These are phyloP conservation scores for Chiua virens DNA, from an alignment of 768 basidiomycete species.

Conservation along the genomic window DNA sequence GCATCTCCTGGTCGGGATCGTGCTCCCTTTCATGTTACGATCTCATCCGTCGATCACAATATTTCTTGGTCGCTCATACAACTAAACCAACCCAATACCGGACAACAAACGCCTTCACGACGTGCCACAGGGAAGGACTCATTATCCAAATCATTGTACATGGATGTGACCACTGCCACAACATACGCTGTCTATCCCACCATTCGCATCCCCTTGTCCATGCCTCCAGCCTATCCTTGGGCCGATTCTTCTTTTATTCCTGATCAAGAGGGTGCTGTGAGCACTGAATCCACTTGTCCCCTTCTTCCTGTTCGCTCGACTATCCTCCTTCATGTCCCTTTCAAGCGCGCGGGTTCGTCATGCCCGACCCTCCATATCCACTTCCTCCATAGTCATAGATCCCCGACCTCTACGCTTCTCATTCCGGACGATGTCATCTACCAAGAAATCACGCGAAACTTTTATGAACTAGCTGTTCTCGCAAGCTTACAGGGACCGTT, in stretches of 20 bases:
- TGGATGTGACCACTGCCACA: conserved; percentile 38
- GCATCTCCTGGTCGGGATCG: conserved; percentile 39
- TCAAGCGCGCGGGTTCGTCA: conserved; percentile 38
- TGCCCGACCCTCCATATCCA: conserved; percentile 58
- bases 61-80: conserved; percentile 59
- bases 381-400: conserved; percentile 52
- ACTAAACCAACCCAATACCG: conserved; percentile 20
- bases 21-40: conserved; percentile 56
- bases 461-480: conserved; percentile 67
- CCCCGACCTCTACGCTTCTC: conserved; percentile 38
- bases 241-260: conserved; percentile 31
- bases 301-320: conserved; percentile 59
- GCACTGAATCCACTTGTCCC: conserved; percentile 33
- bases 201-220: conserved; percentile 43
- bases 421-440: conserved; percentile 34
- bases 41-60: conserved; percentile 60
- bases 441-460: conserved; percentile 65
- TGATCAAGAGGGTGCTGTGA: conserved; percentile 28
- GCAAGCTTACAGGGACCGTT: conserved; percentile 43
- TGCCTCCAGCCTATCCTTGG: conserved; percentile 30
- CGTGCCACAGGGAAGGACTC: conserved; percentile 32
- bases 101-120: conserved; percentile 27
- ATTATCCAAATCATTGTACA: conserved; percentile 29
- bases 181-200: conserved; percentile 52
- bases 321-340: conserved; percentile 56